Evolutionary conservation across 345 rosid genomes (phyloP).

Genomic region (Heritiera littoralis): DNA sequence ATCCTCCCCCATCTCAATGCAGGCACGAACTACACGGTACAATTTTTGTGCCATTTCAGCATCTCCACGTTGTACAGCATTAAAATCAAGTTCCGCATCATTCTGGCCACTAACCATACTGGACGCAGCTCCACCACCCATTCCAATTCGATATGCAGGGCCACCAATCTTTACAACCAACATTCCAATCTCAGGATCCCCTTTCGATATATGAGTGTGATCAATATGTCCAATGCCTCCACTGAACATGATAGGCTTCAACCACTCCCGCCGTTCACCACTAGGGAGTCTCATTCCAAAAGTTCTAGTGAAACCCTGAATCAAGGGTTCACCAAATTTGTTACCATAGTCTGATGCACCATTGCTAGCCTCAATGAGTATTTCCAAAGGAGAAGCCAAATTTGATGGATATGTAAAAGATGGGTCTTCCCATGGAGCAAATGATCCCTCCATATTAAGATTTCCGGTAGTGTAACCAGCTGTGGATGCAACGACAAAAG

Average conservation of each 20-base stretch:
- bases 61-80: slow-evolving; percentile 97
- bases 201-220: slow-evolving; percentile 77
- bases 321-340: slow-evolving; percentile 94
- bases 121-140: slow-evolving; percentile 99
- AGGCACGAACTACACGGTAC: slow-evolving; percentile 87
- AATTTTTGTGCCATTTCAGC: slow-evolving; percentile 97
- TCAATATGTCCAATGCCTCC: slow-evolving; percentile 95
- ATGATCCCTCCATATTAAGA: slow-evolving; percentile 73
- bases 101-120: slow-evolving; percentile 99
- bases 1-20: slow-evolving; percentile 85
- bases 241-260: slow-evolving; percentile 98
- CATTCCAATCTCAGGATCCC: slow-evolving; percentile 88
- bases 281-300: slow-evolving; percentile 94
- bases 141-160: slow-evolving; percentile 94
- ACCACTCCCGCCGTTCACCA: slow-evolving; percentile 94
- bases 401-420: slow-evolving; percentile 78
- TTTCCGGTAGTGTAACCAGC: slow-evolving; percentile 95
- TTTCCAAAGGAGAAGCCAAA: slow-evolving; percentile 85
- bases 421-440: slow-evolving; percentile 90
- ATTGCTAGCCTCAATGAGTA: slow-evolving; percentile 87
- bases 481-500: slow-evolving; percentile 80
- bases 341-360: slow-evolving; percentile 98
- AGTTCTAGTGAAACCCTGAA: slow-evolving; percentile 86
- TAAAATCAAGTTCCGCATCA: slow-evolving; percentile 94
- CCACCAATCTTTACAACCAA: slow-evolving; percentile 97